phyloP scores from a whole-genome alignment of 768 basidiomycete species.

The Fistulinella prunicolor region DNA sequence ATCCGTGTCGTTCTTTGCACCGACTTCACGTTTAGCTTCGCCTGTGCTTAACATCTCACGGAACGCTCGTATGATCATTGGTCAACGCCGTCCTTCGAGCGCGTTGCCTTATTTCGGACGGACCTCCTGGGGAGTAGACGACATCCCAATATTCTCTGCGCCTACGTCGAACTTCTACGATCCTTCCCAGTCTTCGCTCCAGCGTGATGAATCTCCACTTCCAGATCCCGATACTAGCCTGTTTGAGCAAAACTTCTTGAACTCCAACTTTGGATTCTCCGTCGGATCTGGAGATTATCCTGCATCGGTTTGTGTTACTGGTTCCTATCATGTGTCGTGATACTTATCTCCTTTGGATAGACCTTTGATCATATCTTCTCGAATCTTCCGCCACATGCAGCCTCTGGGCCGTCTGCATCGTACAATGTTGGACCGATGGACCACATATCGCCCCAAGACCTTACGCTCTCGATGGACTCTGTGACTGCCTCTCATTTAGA shows the following conservation, averaged over 20 bases:
- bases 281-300: conserved; percentile 7
- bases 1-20: conserved; percentile 39
- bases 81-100: conserved; percentile 50
- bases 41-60: conserved; percentile 46
- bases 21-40: conserved; percentile 41
- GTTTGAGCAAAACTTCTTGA: conserved; percentile 44
- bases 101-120: conserved; percentile 37
- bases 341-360: conserved; percentile 9
- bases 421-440: conserved; percentile 28
- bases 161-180: conserved; percentile 4
- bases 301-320: conserved; percentile 11
- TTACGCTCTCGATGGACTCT: conserved; percentile 11
- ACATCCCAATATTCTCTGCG: conserved; percentile 22
- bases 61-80: conserved; percentile 38
- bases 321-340: rapidly evolving
- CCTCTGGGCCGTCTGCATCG: conserved; percentile 7
- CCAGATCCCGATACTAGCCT: conserved; percentile 49
- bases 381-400: conserved; percentile 21
- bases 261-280: conserved; percentile 28
- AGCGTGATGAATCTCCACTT: conserved; percentile 45
- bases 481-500: conserved; percentile 9
- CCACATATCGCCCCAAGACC: conserved; percentile 19
- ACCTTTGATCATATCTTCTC: conserved; percentile 25
- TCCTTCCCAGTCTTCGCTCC: conserved; percentile 27
- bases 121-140: conserved; percentile 25